Percentiles rank a stretch among this genome's conserved stretches.
These are phyloP conservation scores for Acorus gramineus DNA, from an alignment of 106 monocot genomes.

Conservation along the genomic window DNA sequence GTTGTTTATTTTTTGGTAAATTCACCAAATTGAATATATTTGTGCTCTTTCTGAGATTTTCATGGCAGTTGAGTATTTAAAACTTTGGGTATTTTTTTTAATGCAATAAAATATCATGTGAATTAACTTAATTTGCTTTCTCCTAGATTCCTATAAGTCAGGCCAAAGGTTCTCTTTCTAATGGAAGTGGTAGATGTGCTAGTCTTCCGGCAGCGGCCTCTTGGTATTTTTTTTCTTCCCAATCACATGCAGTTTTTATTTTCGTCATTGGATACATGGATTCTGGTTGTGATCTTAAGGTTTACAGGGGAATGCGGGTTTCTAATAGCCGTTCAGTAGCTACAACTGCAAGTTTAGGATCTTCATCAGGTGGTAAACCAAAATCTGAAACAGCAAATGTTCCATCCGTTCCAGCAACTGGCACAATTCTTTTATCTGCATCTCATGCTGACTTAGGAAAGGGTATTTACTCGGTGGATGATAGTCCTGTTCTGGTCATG, in stretches of 20 bases:
- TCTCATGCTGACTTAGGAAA: conserved; percentile 29
- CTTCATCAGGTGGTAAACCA: conserved; percentile 18
- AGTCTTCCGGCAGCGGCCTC: conserved; percentile 7
- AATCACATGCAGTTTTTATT: too few relatives aligned
- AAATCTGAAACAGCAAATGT: conserved; percentile 13
- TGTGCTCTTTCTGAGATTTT: too few relatives aligned
- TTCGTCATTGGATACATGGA: too few relatives aligned
- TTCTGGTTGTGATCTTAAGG: not conserved
- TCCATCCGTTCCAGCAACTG: conserved; percentile 9
- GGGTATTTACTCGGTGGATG: conserved; percentile 1
- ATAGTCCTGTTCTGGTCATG: not conserved
- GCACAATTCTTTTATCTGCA: conserved; percentile 19
- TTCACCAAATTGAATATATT: not conserved
- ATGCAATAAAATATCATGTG: not conserved
- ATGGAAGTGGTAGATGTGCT: conserved; percentile 4
- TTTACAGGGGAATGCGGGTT: conserved; percentile 36
- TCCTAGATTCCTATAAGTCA: conserved; percentile 4
- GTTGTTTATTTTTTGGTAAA: not conserved
- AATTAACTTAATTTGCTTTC: not conserved
- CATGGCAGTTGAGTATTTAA: not conserved
- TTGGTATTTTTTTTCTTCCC: conserved; percentile 1
- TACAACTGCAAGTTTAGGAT: conserved; percentile 12
- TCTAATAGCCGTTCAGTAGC: conserved; percentile 18
- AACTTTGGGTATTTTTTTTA: not conserved
- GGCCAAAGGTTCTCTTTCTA: not conserved